These are phyloP conservation scores for Erodium moschatum DNA, from an alignment of 441 rosid species.

Conservation along the genomic window DNA sequence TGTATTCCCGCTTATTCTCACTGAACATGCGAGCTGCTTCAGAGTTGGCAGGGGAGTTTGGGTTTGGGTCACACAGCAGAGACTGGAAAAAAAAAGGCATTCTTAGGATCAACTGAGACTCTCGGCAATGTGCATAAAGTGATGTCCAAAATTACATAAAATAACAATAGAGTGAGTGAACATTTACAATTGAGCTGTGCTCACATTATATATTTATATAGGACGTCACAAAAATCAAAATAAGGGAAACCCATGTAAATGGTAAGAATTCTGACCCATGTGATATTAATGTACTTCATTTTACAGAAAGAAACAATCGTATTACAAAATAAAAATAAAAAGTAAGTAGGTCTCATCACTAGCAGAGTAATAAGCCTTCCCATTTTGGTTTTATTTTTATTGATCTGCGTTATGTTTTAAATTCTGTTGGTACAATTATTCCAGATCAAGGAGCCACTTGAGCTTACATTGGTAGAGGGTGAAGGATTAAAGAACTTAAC, in stretches of 20 bases:
- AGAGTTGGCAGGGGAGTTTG: constrained; percentile 46
- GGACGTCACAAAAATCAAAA: neutral
- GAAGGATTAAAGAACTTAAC: neutral
- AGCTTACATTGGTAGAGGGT: neutral
- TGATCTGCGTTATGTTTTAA: neutral
- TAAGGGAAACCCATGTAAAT: neutral
- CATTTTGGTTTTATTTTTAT: neutral
- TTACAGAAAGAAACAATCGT: neutral
- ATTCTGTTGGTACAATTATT: neutral
- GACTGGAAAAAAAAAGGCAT: constrained; percentile 24
- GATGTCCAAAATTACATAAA: neutral
- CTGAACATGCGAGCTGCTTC: constrained; percentile 47
- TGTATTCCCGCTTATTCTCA: constrained; percentile 35
- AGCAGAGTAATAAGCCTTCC: neutral
- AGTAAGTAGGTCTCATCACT: neutral
- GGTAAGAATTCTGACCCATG: neutral
- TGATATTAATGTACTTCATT: neutral
- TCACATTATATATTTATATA: no score
- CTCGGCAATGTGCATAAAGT: neutral
- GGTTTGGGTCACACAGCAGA: constrained; percentile 42
- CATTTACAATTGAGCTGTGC: no score
- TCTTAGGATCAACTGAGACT: neutral
- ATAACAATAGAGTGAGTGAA: neutral
- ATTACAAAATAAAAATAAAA: neutral
- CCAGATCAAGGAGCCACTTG: neutral